phyloP scores from a whole-genome alignment of 306 rosid species.

The Malus asiatica region DNA sequence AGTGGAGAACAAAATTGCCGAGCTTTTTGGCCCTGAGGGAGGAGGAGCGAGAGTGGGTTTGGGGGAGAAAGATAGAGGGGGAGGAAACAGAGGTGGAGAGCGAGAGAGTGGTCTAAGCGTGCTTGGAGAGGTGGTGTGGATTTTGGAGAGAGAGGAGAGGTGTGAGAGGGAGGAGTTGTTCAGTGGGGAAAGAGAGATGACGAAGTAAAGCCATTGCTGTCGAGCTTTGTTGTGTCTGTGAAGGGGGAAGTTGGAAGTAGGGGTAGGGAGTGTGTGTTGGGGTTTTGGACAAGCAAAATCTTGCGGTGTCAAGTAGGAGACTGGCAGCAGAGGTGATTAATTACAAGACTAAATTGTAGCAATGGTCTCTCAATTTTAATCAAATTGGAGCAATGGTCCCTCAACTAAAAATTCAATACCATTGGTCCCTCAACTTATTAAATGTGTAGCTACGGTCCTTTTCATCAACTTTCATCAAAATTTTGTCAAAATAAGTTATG shows the following conservation, averaged over 20 bases:
- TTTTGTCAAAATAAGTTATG: too few relatives aligned
- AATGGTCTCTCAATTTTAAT: too few relatives aligned
- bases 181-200: constrained; percentile 17
- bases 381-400: too few relatives aligned
- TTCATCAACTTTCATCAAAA: too few relatives aligned
- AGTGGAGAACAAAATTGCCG: constrained; percentile 16
- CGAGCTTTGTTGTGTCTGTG: neutral
- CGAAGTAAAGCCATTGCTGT: constrained; percentile 56
- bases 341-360: too few relatives aligned
- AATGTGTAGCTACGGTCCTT: too few relatives aligned
- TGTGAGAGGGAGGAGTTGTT: constrained; percentile 13
- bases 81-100: constrained; percentile 22
- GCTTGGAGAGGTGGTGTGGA: constrained; percentile 10
- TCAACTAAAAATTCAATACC: too few relatives aligned
- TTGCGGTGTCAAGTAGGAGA: neutral
- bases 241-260: neutral
- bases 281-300: neutral
- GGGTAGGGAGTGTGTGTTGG: neutral
- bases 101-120: constrained; percentile 19
- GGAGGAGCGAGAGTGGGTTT: constrained; percentile 11
- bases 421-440: too few relatives aligned
- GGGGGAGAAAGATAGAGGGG: constrained; percentile 11
- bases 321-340: neutral
- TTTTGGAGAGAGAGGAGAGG: constrained; percentile 19
- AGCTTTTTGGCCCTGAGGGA: constrained; percentile 18